Evolutionary conservation across 164 flowering plant genomes (phyloP), one percentile per base, ranked within the genome.

Genomic region (Chimonanthus praecox): DNA sequence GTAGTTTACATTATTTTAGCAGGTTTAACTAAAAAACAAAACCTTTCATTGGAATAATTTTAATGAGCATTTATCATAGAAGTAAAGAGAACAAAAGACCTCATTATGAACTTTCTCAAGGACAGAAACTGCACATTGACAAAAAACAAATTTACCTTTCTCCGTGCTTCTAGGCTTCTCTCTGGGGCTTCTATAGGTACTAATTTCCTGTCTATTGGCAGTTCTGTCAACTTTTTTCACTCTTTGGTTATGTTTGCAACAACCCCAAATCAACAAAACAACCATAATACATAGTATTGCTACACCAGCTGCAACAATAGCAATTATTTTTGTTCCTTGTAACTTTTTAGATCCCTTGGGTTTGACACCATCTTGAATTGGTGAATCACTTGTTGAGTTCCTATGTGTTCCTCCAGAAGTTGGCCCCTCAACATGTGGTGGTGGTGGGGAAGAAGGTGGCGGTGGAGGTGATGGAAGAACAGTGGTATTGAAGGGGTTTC

Each of bases 401-500:
- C 49, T 48, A 15, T 82, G 86, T 64, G 83, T 64, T 70, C 8
- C 74, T 21, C 51, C 80, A 58, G 90, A 69, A 66, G 83, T 49
- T 69, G 91, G 89, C 33, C 83, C 58, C 54, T 18, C 68, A 50
- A 76, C 71, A 72, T 63, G 51, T 8, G 89, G 90, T 1, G 86
- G 80, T 3, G 87, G 45, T 0, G 48, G 1, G 3, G 68, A 10
- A 4, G 60, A n/a, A 13, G 16, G 82, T 6, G 88, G 78, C 13
- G 90, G 82, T 6, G 68, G n/a, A 11, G 48, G 76, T 47, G 82
- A 51, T 54, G 91, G 87, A 67, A 90, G 75, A 72, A 74, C 68
- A 68, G 84, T 79, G 21, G 85, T 71, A 77, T 90, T 90, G 74
- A 92, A 92, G 21, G 82, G 97, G 74, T 95, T 95, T 60, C 98